Evolutionary conservation across 2,329 filamentous ascomycete genomes (phyloP).

Genomic region (Podosphaera leucotricha): DNA sequence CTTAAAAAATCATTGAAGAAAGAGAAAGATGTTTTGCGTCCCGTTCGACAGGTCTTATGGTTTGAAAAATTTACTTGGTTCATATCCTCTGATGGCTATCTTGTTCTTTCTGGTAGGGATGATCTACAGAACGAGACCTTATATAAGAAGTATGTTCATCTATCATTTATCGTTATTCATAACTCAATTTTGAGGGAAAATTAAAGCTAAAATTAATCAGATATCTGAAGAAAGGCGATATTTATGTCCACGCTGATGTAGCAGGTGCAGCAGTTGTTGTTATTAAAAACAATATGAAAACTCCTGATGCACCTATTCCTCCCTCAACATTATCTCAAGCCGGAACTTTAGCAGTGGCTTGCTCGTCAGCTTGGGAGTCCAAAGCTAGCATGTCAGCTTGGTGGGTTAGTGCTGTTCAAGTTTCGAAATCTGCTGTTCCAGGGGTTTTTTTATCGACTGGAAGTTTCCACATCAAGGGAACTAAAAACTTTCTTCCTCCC

Average conservation of each 20-base stretch:
- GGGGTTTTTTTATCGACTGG: slow-evolving; percentile 64
- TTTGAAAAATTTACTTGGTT: slow-evolving; percentile 97
- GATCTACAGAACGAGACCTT: slow-evolving; percentile 73
- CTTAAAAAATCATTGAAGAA: slow-evolving; percentile 74
- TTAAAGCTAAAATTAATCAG: not conserved
- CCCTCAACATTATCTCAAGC: slow-evolving; percentile 82
- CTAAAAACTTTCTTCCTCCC: slow-evolving; percentile 79
- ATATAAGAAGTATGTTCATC: slow-evolving; percentile 41
- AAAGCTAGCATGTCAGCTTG: slow-evolving; percentile 90
- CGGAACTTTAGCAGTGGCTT: slow-evolving; percentile 60
- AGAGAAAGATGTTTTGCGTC: slow-evolving; percentile 69
- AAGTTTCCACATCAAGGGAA: slow-evolving; percentile 57
- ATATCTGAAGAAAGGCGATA: slow-evolving; percentile 64
- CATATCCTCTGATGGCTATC: slow-evolving; percentile 81
- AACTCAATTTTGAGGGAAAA: not conserved
- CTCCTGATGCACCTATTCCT: slow-evolving; percentile 65
- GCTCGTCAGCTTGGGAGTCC: slow-evolving; percentile 81
- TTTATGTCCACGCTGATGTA: slow-evolving; percentile 80
- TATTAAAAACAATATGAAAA: slow-evolving; percentile 65
- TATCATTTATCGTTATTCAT: not conserved
- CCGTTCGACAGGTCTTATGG: slow-evolving; percentile 68
- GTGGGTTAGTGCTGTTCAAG: slow-evolving; percentile 82
- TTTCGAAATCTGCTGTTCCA: slow-evolving; percentile 58
- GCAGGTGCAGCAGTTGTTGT: slow-evolving; percentile 66
- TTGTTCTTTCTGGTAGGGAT: slow-evolving; percentile 77